phyloP scores from a whole-genome alignment of 2,329 filamentous ascomycete species.

The Cercospora brassicicola region DNA sequence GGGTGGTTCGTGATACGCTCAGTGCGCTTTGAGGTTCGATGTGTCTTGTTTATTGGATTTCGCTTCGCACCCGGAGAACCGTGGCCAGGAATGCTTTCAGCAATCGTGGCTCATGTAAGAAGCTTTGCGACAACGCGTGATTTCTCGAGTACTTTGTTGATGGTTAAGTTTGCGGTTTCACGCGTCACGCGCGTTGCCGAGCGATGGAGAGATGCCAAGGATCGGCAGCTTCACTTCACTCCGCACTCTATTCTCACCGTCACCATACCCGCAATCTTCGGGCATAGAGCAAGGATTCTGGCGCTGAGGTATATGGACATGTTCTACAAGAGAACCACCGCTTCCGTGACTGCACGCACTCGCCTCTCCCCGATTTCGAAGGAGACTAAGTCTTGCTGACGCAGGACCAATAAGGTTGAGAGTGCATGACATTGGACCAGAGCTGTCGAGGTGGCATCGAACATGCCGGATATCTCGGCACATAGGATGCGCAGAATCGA shows the following conservation, averaged over 20 bases:
- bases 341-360: neutral
- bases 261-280: neutral
- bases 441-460: neutral
- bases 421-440: neutral
- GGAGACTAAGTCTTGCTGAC: neutral
- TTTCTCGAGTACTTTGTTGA: slow-evolving; percentile 1
- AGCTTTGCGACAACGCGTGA: neutral
- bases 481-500: neutral
- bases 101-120: neutral
- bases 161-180: neutral
- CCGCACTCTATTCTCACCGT: no score
- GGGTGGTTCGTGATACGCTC: neutral
- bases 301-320: neutral
- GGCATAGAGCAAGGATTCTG: no score
- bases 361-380: neutral
- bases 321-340: neutral
- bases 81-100: neutral
- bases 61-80: neutral
- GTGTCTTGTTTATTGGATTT: no score
- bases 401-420: neutral
- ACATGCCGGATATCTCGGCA: slow-evolving; percentile 1
- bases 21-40: neutral
- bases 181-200: slow-evolving; percentile 6
- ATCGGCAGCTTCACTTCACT: slow-evolving; percentile 3
- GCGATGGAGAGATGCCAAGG: neutral